These are phyloP conservation scores for Carex arenaria DNA, from an alignment of 202 grass and related monocot species.

Conservation along the genomic window DNA sequence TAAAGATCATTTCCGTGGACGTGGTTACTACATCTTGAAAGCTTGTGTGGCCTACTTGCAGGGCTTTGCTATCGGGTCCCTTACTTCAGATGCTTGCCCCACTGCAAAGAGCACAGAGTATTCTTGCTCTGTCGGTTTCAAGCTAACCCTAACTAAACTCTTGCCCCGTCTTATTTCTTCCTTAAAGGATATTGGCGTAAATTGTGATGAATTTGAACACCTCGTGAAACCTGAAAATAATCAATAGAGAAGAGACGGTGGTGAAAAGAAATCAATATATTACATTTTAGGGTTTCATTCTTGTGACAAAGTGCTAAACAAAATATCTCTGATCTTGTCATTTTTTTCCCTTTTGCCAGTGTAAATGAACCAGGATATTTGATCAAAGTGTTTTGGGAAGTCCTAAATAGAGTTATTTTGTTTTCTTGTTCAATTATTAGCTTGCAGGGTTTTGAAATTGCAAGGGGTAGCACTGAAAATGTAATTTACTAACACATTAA, in stretches of 20 bases:
- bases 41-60: constrained; percentile 84
- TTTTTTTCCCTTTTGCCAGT: constrained; percentile 39
- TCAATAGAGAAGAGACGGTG: constrained; percentile 37
- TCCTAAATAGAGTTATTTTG: constrained; percentile 32
- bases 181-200: constrained; percentile 48
- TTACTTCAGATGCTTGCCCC: constrained; percentile 55
- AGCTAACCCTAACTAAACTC: constrained; percentile 70
- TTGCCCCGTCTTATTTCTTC: constrained; percentile 63
- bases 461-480: not conserved
- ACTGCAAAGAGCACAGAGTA: constrained; percentile 57
- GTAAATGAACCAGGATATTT: constrained; percentile 27
- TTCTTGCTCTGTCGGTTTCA: constrained; percentile 73
- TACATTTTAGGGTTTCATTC: constrained; percentile 32
- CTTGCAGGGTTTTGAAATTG: constrained; percentile 20
- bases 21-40: constrained; percentile 82
- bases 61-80: constrained; percentile 67
- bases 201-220: constrained; percentile 64
- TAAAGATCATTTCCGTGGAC: constrained; percentile 55
- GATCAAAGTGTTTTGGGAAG: constrained; percentile 33
- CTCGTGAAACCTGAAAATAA: constrained; percentile 44
- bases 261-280: constrained; percentile 8
- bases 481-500: constrained; percentile 2
- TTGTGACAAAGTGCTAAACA: constrained; percentile 21
- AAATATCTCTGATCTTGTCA: constrained; percentile 48
- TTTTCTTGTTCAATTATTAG: constrained; percentile 40